These are phyloP conservation scores for Zygosaccharomyces sapae DNA, from an alignment of 1,139 yeast genomes.

Conservation along the genomic window DNA sequence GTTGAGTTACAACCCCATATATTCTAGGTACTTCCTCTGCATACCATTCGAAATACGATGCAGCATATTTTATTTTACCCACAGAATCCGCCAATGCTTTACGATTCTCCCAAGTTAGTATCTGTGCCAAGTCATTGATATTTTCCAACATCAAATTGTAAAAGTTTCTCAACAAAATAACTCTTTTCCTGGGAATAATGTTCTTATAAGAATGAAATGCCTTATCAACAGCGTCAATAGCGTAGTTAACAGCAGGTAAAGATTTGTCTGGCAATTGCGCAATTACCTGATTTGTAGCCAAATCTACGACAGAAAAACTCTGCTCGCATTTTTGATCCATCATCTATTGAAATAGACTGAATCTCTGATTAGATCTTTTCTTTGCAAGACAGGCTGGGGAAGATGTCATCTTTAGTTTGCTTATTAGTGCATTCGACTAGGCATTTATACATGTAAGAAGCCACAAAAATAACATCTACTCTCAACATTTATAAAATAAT, in stretches of 20 bases:
- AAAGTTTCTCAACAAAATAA: constrained; percentile 60
- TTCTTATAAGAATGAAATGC: constrained; percentile 59
- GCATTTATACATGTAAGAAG: too few relatives aligned
- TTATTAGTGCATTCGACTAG: too few relatives aligned
- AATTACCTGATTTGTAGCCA: constrained; percentile 62
- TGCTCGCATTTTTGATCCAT: constrained; percentile 57
- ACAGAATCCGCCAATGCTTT: constrained; percentile 73
- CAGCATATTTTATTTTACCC: constrained; percentile 75
- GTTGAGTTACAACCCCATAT: constrained; percentile 69
- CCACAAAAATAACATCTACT: too few relatives aligned
- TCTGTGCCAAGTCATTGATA: constrained; percentile 67
- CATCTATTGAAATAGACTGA: constrained; percentile 66
- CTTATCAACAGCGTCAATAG: constrained; percentile 57
- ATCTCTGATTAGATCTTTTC: constrained; percentile 54
- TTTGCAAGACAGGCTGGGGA: constrained; percentile 39
- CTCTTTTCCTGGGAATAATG: constrained; percentile 61
- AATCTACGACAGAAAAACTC: constrained; percentile 66
- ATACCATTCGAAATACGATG: constrained; percentile 81
- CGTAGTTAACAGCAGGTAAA: constrained; percentile 48
- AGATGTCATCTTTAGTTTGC: constrained; percentile 7
- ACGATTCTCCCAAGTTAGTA: constrained; percentile 79
- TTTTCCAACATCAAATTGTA: constrained; percentile 60
- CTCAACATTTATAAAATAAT: too few relatives aligned
- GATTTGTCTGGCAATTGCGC: constrained; percentile 54
- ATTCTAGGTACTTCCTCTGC: constrained; percentile 79